Evolutionary conservation across 208 protist genomes (phyloP), one percentile per base, ranked within the genome.

Genomic region (Acanthamoeba royreba): DNA sequence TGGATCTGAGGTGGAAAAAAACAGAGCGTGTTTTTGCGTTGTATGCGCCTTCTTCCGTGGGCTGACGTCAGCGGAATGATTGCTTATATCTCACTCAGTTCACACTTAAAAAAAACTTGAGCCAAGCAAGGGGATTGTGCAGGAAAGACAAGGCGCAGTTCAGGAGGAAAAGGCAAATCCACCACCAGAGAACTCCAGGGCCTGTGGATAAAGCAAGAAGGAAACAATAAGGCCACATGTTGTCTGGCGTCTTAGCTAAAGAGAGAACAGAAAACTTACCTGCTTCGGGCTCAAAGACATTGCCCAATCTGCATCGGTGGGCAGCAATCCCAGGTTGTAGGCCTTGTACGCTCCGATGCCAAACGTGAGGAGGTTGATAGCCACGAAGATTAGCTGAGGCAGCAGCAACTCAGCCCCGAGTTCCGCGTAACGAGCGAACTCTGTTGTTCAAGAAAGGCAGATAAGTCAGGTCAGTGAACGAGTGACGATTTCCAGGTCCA

Each of bases 261-360:
- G 72, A 83, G 74, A 85, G n/a, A 28, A 31, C 43, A 31, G 35
- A 85, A 42, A 85, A 45, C 4, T 19, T 11, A 22, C 61, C 61
- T 72, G 61, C 61, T 72, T 72, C 31, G 61, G 61, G 28, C 28
- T 72, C 31, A 72, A 35, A 3, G 31, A n/a, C 19, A 72, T 28
- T 0, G 61, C 61, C 61, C 61, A 72, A 38, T 85, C 74, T 22
- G 74, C 69, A 7, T 81, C 46, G 28, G 88, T 92, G 4, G 88
- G 88, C 52, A 92, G 55, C 9, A 92, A 25, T 13, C 88, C 88
- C 13, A 92, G 88, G 69, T 58, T 72, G 40, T 92, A 85, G 33
- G 47, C 31, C 88, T 92, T 92, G 88, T 92, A 92, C 33, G 72
- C 49, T 2, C 52, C 88, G 13, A 85, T 11, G 5, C n/a, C 47